Evolutionary conservation across 805 yeast genomes (phyloP).

Genomic region (Hanseniaspora hatyaiensis): DNA sequence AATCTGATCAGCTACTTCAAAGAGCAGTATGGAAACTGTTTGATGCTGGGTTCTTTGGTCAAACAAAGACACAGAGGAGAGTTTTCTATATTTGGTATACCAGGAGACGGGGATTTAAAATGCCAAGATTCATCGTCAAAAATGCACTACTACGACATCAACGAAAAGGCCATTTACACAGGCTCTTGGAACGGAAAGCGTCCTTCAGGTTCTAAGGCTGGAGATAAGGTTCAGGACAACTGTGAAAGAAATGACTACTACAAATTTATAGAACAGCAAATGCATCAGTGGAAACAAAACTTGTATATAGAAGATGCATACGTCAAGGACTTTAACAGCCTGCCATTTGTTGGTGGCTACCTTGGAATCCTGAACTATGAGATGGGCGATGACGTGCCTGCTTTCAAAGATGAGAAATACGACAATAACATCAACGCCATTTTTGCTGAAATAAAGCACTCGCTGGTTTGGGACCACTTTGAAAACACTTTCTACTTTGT

Average conservation of each 20-base stretch:
- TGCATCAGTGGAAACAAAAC: slow-evolving; percentile 6
- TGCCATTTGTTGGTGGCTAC: slow-evolving; percentile 87
- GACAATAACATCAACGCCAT: slow-evolving; percentile 47
- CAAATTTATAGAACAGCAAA: slow-evolving; percentile 24
- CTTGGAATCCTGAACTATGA: slow-evolving; percentile 82
- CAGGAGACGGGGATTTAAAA: no score
- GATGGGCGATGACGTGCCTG: slow-evolving; percentile 47
- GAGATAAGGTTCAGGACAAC: not conserved
- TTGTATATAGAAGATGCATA: not conserved
- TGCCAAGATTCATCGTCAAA: no score
- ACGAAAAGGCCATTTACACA: not conserved
- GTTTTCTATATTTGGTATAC: slow-evolving; percentile 14
- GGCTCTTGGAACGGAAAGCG: not conserved
- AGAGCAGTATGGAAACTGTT: not conserved
- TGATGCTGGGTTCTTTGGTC: slow-evolving; percentile 10
- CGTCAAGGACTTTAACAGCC: slow-evolving; percentile 19
- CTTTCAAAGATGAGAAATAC: slow-evolving; percentile 28
- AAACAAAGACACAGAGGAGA: slow-evolving; percentile 15
- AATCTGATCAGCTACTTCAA: slow-evolving; percentile 4
- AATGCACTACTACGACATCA: not conserved
- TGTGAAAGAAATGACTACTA: slow-evolving; percentile 24
- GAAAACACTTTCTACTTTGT: slow-evolving; percentile 39
- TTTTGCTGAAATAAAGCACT: slow-evolving; percentile 56
- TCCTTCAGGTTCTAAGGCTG: not conserved
- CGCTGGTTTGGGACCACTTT: slow-evolving; percentile 43